Evolutionary conservation across 768 basidiomycete species (phyloP), one percentile per base, ranked within the genome.

Genomic region (Tremella mesenterica): DNA sequence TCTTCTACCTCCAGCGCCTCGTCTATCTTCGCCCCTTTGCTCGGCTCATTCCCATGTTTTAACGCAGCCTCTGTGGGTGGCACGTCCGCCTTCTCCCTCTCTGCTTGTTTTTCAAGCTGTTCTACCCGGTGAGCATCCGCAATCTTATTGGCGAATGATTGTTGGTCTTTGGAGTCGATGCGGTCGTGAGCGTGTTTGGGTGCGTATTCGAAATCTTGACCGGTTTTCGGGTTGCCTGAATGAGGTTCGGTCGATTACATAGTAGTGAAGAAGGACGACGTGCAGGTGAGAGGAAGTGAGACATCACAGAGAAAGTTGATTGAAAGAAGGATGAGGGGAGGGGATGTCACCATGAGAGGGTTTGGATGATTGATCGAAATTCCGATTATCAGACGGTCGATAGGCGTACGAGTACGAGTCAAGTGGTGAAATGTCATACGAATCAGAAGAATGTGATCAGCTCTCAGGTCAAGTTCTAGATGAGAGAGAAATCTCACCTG

Each of bases 221-320:
- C 71, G 41, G 66, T 65, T 36, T 68, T 64, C 58, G 69, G 53
- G 70, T 71, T 63, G 52, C 67, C 70, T 73, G 50, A 9, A 18
- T 9, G 31, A n/a, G 38, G 51, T 31, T 13, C 20, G 41, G 49
- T 46, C 33, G 18, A 30, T 20, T 30, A 10, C 21, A 30, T 48
- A 23, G 33, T 2, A 36, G 30, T 13, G 16, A 3, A 23, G 18
- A 13, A 20, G 31, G n/a, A 14, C 14, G 8, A 26, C 29, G n/a
- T 27, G 36, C 9, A 31, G 21, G 4, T 27, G 39, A 44, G 29
- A 2, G 27, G 44, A 14, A 20, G n/a, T 1, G 46, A 18, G 26
- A 3, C 0, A 1, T 7, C n/a, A n/a, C n/a, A n/a, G n/a, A n/a
- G n/a, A n/a, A n/a, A n/a, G n/a, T n/a, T n/a, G n/a, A n/a, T n/a